Base-by-base conservation (phyloP, 2,329 filamentous ascomycete species). In the Trichoderma lentiforme region DNA sequence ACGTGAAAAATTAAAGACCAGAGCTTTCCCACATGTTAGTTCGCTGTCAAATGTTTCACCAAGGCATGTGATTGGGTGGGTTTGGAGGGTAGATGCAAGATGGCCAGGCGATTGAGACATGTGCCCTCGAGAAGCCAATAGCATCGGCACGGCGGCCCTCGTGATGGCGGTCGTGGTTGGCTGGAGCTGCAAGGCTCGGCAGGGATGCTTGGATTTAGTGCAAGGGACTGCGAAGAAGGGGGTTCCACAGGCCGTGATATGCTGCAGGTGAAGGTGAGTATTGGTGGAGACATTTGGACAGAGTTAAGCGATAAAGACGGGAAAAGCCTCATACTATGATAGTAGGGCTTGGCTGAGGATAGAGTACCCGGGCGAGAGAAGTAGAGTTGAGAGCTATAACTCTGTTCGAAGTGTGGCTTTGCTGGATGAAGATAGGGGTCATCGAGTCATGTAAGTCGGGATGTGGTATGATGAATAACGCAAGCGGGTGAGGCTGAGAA, bases 101-200 rank as follows among this genome's bases (percentile, higher is more conserved):
- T 43, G 36, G 28, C 57, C 28, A 34, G 36, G 24, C 36, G 24
- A 24, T 62, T 36, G 18, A 69, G 66, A 70, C 67, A 70, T 70
- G 67, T 70, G 67, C 56, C 57, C 12, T 34, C 21, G 7, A 58
- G 57, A 70, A 61, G 61, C 69, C 69, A 71, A 71, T 71, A 11
- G 69, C 69, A 60, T 39, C 62, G 36, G 4, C 26, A 34, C 14
- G 21, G 47, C 43, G 24, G 69, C 61, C 69, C 69, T 64, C 69
- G 69, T 71, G 69, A 71, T 58, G 36, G 69, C 34, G 3, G 61
- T 39, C 51, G 56, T 71, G 60, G 69, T 63, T 47, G 60, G 60
- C 62, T 58, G 60, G 43, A 65, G 58, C 60, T 56, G 68, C 68
- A 71, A 61, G 56, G 60, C 68, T 34, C 32, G 32, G 68, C 68